Conservation (phyloP, 768 basidiomycete species). For the Hemileccinum impolitum region DNA sequence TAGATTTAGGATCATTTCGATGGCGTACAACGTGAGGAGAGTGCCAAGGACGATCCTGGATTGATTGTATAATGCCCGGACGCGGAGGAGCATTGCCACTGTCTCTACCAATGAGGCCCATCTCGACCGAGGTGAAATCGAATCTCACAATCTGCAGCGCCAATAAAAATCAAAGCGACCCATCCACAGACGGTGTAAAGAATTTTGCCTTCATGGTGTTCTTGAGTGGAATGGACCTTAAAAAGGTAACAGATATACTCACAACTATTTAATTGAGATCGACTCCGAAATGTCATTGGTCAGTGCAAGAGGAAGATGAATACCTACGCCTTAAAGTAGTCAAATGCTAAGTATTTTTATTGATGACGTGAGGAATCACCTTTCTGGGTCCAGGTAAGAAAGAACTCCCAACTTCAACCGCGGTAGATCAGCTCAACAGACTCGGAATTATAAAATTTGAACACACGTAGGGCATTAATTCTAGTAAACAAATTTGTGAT, state of each 20-base stretch:
- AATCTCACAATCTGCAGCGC: neutral
- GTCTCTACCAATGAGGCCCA: neutral
- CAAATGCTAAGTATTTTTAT: neutral
- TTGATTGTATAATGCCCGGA: neutral
- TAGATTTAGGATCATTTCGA: neutral
- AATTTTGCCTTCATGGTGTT: neutral
- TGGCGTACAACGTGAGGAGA: neutral
- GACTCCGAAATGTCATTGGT: too few relatives aligned
- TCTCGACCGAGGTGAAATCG: neutral
- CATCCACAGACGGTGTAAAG: neutral
- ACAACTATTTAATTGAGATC: neutral
- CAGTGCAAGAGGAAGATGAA: too few relatives aligned
- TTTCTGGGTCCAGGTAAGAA: neutral
- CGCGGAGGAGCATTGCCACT: constrained; percentile 1
- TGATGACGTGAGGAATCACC: neutral
- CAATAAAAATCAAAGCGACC: neutral
- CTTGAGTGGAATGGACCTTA: neutral
- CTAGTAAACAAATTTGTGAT: neutral
- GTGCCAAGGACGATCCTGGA: neutral
- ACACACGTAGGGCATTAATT: neutral
- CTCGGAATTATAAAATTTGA: neutral
- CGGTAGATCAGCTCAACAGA: neutral
- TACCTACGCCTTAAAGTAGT: neutral
- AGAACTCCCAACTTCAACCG: neutral
- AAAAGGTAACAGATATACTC: neutral